A percentile compares a stretch with the other conserved stretches of the same genome.
These are phyloP conservation scores for Psidium friedrichsthalianum DNA, from an alignment of 345 rosid genomes.

Conservation along the genomic window DNA sequence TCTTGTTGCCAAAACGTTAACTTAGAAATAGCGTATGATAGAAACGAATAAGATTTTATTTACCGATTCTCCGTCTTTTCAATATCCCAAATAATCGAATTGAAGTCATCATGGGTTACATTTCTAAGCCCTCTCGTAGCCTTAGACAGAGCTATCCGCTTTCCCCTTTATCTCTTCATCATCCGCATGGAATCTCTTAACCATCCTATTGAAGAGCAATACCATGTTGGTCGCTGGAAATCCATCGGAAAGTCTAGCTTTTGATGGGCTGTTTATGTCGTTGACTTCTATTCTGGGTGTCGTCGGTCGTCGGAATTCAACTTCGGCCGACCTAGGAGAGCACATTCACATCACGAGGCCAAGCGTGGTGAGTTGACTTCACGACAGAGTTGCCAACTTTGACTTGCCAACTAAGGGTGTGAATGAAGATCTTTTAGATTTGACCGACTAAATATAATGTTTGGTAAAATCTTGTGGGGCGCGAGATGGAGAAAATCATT, in stretches of 20 bases:
- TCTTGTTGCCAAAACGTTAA: too few relatives aligned
- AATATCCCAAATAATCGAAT: not conserved
- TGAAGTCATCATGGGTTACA: not conserved
- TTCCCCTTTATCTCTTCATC: not conserved
- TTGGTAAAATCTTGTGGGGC: too few relatives aligned
- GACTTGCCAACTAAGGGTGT: not conserved
- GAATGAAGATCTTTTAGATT: not conserved
- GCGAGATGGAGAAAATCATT: not conserved
- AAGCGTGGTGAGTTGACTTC: too few relatives aligned
- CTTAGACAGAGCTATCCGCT: not conserved
- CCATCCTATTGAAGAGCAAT: too few relatives aligned
- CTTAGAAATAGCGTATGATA: not conserved
- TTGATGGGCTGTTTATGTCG: not conserved
- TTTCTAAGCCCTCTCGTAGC: not conserved
- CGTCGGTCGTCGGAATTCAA: not conserved
- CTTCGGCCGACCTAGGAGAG: not conserved
- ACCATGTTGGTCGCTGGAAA: not conserved
- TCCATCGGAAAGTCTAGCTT: not conserved
- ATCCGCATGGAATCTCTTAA: not conserved
- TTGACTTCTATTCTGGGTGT: not conserved
- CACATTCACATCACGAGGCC: too few relatives aligned
- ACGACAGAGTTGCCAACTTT: too few relatives aligned
- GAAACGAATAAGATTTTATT: not conserved
- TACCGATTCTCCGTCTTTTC: not conserved
- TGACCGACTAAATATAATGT: not conserved